These are phyloP conservation scores for Halenospora varia DNA, from an alignment of 495 filamentous ascomycete genomes.

Conservation along the genomic window DNA sequence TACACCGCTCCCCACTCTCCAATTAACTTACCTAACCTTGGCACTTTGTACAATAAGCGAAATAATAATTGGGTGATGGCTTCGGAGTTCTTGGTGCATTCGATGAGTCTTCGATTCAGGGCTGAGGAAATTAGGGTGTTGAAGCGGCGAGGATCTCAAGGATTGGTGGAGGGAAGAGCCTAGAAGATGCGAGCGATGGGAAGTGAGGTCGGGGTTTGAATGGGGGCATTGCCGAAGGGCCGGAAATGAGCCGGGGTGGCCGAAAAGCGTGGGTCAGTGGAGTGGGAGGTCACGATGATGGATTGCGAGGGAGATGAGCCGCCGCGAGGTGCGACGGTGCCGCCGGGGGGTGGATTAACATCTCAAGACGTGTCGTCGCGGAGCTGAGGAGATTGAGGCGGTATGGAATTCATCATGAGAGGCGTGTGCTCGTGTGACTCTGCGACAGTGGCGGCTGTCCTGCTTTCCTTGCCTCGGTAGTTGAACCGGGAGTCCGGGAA, in stretches of 20 bases:
- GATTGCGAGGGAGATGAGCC: neutral
- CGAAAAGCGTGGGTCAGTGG: no score
- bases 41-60: neutral
- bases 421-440: neutral
- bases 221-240: neutral
- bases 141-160: no score
- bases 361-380: neutral
- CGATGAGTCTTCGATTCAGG: neutral
- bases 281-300: no score
- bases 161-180: no score
- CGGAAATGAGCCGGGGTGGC: neutral
- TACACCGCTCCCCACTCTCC: neutral
- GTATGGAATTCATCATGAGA: no score
- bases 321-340: no score
- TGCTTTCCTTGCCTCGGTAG: no score
- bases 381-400: neutral
- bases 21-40: neutral
- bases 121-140: neutral
- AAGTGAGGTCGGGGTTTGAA: no score
- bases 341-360: no score
- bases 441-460: neutral
- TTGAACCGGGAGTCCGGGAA: neutral
- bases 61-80: no score
- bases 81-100: neutral
- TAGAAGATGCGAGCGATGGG: no score